phyloP scores from a whole-genome alignment of 192 early-diverging fungal species.

The Backusella circina region DNA sequence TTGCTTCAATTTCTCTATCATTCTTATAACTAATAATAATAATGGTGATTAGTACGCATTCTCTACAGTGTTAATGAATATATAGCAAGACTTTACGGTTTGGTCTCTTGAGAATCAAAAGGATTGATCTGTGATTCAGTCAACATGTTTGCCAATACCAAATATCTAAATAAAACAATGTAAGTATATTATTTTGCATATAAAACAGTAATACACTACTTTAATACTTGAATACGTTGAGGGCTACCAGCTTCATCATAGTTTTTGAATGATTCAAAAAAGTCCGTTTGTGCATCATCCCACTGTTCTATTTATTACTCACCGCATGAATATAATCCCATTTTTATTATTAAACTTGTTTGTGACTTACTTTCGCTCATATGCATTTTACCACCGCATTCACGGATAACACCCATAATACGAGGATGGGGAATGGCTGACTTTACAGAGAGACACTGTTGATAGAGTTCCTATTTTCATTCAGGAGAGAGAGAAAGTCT shows the following conservation, averaged over 20 bases:
- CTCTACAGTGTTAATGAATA: not conserved
- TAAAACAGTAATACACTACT: slow-evolving; percentile 42
- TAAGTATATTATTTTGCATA: not conserved
- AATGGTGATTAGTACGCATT: not conserved
- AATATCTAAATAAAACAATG: slow-evolving; percentile 51
- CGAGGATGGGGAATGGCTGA: slow-evolving; percentile 95
- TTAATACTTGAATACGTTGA: slow-evolving; percentile 89
- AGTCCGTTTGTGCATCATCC: slow-evolving; percentile 88
- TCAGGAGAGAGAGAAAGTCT: not conserved
- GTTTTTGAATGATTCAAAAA: slow-evolving; percentile 97
- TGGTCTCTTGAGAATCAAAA: slow-evolving; percentile 96
- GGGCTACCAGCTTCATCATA: slow-evolving; percentile 96
- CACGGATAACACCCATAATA: slow-evolving; percentile 95
- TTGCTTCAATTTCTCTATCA: slow-evolving; percentile 89
- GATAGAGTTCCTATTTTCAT: slow-evolving; percentile 61
- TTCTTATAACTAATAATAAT: slow-evolving; percentile 71
- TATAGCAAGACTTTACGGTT: slow-evolving; percentile 57
- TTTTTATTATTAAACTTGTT: not conserved
- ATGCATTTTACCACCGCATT: slow-evolving; percentile 98
- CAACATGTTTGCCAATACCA: slow-evolving; percentile 95
- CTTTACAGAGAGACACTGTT: slow-evolving; percentile 83
- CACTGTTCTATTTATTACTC: slow-evolving; percentile 63
- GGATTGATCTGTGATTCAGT: slow-evolving; percentile 95
- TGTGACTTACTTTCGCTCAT: slow-evolving; percentile 79
- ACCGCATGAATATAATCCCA: not conserved